Evolutionary conservation across 2,329 filamentous ascomycete genomes (phyloP), one percentile per base, ranked within the genome.

Genomic region (Sporothrix protearum): DNA sequence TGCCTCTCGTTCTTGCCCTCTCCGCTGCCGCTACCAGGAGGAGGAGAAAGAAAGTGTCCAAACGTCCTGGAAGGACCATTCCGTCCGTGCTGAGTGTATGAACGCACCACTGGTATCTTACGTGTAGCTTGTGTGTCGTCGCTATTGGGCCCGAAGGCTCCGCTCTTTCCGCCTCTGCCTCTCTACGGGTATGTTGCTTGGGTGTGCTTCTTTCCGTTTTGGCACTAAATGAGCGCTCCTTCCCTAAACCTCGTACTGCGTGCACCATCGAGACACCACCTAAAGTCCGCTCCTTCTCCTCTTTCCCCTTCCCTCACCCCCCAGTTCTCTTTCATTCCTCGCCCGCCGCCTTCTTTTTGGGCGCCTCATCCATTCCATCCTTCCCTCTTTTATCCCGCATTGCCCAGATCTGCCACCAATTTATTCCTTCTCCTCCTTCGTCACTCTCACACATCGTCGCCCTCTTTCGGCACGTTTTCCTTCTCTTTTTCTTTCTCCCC

Each of bases 351-450:
- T 61, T 30, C 25, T 59, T 47, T 33, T 51, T 49, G 61, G 49
- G n/a, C n/a, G 25, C n/a, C 19, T 30, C 49, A 42, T n/a, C 22
- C 69, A 39, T 42, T 61, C n/a, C 49, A 49, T 25, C 59, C 16
- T 57, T 42, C 33, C 47, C 59, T 61, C 53, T 51, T 69, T 68
- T 59, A 59, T 70, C 30, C 42, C 57, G 47, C 67, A 45, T 36
- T 69, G 67, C 51, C 49, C 69, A 70, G 57, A 72, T 59, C 71
- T 69, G 28, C 57, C 64, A 28, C 51, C 33, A 68, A 30, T 36
- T 14, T 47, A 47, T 53, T 36, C 28, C 59, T 51, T 33, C 28
- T 28, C 28, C 45, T 59, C 64, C 39, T 47, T 55, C 33, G 59
- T 61, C 71, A 70, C 57, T 33, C 53, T 49, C 70, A 49, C 42